Evolutionary conservation across 345 rosid species (phyloP).

Genomic region (Trapa incisa): DNA sequence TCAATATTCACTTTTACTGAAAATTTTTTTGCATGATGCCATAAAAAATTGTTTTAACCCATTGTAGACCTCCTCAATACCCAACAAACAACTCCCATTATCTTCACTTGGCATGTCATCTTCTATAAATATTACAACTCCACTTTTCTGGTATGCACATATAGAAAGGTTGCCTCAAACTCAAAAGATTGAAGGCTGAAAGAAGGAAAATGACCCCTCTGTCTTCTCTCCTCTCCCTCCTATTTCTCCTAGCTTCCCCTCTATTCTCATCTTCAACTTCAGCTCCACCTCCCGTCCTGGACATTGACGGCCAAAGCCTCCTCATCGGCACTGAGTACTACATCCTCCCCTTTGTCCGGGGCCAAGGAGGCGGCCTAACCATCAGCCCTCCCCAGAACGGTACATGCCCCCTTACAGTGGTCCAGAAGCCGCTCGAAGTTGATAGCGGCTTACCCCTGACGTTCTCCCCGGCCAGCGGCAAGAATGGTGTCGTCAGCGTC

Average conservation of each 20-base stretch:
- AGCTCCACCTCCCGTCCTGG: constrained; percentile 16
- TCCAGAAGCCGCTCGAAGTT: constrained; percentile 16
- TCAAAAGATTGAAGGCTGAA: too few relatives aligned
- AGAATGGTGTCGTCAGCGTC: constrained; percentile 12
- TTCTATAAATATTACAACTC: too few relatives aligned
- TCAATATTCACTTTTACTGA: too few relatives aligned
- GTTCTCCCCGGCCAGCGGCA: constrained; percentile 17
- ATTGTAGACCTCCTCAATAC: too few relatives aligned
- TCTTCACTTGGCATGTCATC: too few relatives aligned
- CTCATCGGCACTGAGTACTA: constrained; percentile 14
- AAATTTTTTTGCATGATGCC: too few relatives aligned
- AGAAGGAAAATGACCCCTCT: too few relatives aligned
- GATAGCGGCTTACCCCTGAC: constrained; percentile 19
- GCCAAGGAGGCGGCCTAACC: constrained; percentile 28
- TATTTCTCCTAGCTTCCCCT: not conserved
- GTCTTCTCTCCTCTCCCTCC: too few relatives aligned
- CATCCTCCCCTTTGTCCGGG: constrained; percentile 20
- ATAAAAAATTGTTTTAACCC: too few relatives aligned
- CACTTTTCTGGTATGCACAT: too few relatives aligned
- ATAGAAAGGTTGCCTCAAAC: too few relatives aligned
- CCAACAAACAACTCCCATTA: too few relatives aligned
- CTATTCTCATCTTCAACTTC: constrained; percentile 13
- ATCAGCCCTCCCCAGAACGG: constrained; percentile 13
- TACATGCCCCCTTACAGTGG: constrained; percentile 23
- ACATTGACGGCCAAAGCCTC: constrained; percentile 13